A percentile compares a stretch with the other conserved stretches of the same genome.
These are phyloP conservation scores for Fraxinus excelsior DNA, from an alignment of 257 asterid species.

Conservation along the genomic window DNA sequence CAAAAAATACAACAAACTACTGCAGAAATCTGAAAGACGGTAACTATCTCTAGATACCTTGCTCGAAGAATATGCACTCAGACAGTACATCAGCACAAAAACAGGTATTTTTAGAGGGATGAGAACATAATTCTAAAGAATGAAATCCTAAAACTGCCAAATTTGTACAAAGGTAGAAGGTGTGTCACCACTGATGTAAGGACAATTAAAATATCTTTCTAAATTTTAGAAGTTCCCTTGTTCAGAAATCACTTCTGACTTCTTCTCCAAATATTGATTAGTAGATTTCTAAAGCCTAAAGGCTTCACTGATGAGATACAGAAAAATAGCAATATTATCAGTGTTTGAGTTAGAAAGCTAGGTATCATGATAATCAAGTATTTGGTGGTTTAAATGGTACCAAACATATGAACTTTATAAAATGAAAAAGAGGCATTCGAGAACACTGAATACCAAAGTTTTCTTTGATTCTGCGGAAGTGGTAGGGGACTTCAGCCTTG, in stretches of 20 bases:
- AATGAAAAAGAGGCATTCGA: slow-evolving; percentile 4
- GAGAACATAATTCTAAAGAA: neutral
- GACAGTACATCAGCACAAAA: too few species aligned
- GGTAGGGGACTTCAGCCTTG: slow-evolving; percentile 68
- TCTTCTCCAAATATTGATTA: neutral
- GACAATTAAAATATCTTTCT: neutral
- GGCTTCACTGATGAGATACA: neutral
- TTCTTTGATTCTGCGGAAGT: slow-evolving; percentile 67
- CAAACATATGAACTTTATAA: neutral
- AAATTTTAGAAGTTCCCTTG: slow-evolving; percentile 1
- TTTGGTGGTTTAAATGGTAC: neutral
- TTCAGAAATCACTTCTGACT: neutral
- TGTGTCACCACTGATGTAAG: neutral
- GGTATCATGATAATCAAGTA: neutral
- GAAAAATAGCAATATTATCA: neutral
- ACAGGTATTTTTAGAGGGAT: neutral
- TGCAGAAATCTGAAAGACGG: slow-evolving; percentile 8
- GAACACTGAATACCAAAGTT: slow-evolving; percentile 54
- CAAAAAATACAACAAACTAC: neutral
- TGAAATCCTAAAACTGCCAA: neutral
- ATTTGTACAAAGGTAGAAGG: neutral
- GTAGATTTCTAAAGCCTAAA: neutral
- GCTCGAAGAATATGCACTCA: neutral
- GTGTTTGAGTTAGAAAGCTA: neutral
- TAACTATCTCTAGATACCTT: slow-evolving; percentile 9